Evolutionary conservation across 257 asterid species (phyloP).

Genomic region (Apocynum venetum): DNA sequence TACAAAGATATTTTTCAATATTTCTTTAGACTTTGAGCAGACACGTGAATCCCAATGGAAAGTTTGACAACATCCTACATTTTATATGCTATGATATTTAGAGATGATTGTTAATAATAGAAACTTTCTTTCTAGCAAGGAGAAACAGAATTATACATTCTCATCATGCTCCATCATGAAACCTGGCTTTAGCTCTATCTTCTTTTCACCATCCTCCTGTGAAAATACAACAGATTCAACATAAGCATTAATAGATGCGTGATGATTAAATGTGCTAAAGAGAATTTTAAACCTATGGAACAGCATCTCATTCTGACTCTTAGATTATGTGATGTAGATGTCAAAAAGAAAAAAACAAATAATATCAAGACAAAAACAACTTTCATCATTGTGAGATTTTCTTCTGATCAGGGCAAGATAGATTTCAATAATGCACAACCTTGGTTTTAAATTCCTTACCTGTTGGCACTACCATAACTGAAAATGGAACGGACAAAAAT

Average conservation of each 20-base stretch:
- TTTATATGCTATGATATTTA: background rate
- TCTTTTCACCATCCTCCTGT: slow-evolving; percentile 87
- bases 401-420: background rate
- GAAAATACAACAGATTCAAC: slow-evolving; percentile 14
- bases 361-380: slow-evolving; percentile 3
- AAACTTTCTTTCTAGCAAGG: slow-evolving; percentile 13
- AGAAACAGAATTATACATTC: slow-evolving; percentile 42
- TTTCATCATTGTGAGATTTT: background rate
- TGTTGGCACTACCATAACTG: background rate
- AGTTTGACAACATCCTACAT: background rate
- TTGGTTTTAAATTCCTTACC: background rate
- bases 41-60: background rate
- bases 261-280: background rate
- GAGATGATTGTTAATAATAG: background rate
- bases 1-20: background rate
- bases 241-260: background rate
- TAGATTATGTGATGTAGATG: background rate
- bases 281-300: background rate
- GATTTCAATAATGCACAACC: background rate
- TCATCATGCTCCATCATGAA: slow-evolving; percentile 94
- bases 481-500: background rate
- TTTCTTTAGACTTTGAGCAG: background rate
- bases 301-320: background rate
- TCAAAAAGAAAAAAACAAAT: background rate
- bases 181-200: slow-evolving; percentile 93